Evolutionary conservation across 805 yeast species (phyloP).

Genomic region (Hanseniaspora singularis): DNA sequence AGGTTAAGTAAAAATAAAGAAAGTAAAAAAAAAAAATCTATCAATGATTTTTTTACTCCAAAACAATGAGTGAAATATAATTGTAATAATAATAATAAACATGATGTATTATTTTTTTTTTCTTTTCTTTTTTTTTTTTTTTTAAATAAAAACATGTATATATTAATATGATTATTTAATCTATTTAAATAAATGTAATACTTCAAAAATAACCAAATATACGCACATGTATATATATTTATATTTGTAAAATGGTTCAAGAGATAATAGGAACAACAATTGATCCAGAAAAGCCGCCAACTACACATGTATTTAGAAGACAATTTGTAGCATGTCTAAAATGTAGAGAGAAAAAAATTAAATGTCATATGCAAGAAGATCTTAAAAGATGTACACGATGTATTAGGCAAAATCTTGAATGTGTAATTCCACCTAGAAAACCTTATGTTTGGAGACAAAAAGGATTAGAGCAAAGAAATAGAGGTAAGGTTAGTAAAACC

Average conservation of each 20-base stretch:
- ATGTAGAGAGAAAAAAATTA: constrained; percentile 73
- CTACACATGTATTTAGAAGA: constrained; percentile 36
- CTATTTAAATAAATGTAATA: too few species aligned
- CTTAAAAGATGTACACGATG: constrained; percentile 78
- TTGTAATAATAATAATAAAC: too few species aligned
- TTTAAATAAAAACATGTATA: too few species aligned
- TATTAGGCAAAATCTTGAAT: constrained; percentile 66
- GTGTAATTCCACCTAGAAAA: constrained; percentile 38
- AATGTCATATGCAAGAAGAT: constrained; percentile 67
- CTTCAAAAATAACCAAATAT: too few species aligned
- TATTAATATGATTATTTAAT: too few species aligned
- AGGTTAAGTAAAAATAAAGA: background rate
- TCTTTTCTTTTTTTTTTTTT: too few species aligned
- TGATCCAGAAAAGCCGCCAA: constrained; percentile 17
- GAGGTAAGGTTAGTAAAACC: background rate
- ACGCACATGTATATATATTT: too few species aligned
- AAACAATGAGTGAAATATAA: too few species aligned
- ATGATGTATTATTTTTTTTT: too few species aligned
- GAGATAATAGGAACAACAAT: constrained; percentile 18
- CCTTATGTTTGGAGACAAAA: background rate
- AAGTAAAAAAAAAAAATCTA: background rate
- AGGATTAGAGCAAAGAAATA: background rate
- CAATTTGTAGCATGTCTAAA: constrained; percentile 74
- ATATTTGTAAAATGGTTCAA: background rate
- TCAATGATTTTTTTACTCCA: background rate